These are phyloP conservation scores for Tetraselmis striata DNA, from an alignment of 139 green algal genomes.

Conservation along the genomic window DNA sequence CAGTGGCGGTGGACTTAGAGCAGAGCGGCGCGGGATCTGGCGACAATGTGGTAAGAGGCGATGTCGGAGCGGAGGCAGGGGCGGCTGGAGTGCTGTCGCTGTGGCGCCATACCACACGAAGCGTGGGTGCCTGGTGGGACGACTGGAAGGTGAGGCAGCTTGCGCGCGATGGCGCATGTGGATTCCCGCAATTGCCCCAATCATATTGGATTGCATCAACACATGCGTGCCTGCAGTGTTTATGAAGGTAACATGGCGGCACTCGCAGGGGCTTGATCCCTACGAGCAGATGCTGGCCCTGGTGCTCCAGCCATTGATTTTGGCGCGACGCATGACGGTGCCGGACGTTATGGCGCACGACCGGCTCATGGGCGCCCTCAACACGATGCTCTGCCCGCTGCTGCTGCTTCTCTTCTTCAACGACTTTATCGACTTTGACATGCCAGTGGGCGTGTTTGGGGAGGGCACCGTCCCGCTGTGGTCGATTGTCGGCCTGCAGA, in stretches of 20 bases:
- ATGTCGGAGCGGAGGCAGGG: no score
- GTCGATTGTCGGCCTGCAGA: background rate
- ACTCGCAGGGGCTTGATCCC: background rate
- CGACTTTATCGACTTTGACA: background rate
- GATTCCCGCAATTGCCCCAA: no score
- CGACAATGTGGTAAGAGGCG: no score
- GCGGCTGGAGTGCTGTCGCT: background rate
- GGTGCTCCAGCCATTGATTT: conserved; percentile 11
- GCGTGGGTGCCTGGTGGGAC: background rate
- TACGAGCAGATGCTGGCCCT: background rate
- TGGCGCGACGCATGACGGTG: conserved; percentile 35
- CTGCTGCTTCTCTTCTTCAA: conserved; percentile 20
- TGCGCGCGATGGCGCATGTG: no score
- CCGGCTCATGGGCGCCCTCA: conserved; percentile 18
- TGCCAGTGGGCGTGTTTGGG: conserved; percentile 1
- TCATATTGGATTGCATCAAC: no score
- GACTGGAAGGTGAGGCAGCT: background rate
- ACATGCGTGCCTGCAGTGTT: no score
- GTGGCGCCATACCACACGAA: background rate
- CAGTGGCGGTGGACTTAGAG: no score
- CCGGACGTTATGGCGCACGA: conserved; percentile 8
- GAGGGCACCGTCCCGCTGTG: background rate
- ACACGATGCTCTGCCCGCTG: conserved; percentile 18
- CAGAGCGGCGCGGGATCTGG: no score
- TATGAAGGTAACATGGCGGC: no score